Evolutionary conservation across 495 filamentous ascomycete species (phyloP).

Genomic region (Pyrenula massariospora): DNA sequence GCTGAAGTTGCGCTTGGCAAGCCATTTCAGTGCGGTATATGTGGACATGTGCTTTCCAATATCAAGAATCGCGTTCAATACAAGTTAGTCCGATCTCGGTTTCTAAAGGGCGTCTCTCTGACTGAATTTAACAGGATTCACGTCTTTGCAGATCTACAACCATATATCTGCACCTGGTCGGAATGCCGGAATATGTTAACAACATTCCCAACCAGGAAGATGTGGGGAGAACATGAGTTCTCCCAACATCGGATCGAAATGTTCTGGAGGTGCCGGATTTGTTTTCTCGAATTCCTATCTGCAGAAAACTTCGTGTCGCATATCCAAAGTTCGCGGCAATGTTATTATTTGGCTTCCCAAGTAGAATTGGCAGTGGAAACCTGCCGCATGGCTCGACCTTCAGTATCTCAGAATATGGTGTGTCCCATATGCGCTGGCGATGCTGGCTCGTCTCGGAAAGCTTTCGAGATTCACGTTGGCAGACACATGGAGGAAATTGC

Average conservation of each 20-base stretch:
- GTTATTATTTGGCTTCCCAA: no score
- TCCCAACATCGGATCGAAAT: slow-evolving; percentile 8
- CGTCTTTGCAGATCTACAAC: slow-evolving; percentile 19
- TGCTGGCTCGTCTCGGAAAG: slow-evolving; percentile 1
- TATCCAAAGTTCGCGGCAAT: no score
- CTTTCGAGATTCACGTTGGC: slow-evolving; percentile 7
- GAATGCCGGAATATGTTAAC: slow-evolving; percentile 10
- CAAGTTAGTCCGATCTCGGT: slow-evolving; percentile 6
- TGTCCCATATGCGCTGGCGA: slow-evolving; percentile 7
- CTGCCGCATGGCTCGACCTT: slow-evolving; percentile 1
- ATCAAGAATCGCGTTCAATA: slow-evolving; percentile 9
- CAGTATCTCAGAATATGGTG: background rate
- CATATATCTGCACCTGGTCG: slow-evolving; percentile 22
- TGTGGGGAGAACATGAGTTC: slow-evolving; percentile 20
- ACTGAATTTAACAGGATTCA: slow-evolving; percentile 10
- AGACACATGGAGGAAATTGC: slow-evolving; percentile 13
- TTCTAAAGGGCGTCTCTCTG: slow-evolving; percentile 4
- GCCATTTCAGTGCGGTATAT: slow-evolving; percentile 8
- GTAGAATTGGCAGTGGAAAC: no score
- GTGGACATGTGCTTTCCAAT: background rate
- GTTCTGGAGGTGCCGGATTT: slow-evolving; percentile 1
- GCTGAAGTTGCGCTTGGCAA: slow-evolving; percentile 3
- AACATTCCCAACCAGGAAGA: slow-evolving; percentile 10
- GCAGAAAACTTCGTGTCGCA: background rate
- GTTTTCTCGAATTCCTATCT: background rate